Evolutionary conservation across 164 flowering plant species (phyloP).

Genomic region (Echeveria elegans): DNA sequence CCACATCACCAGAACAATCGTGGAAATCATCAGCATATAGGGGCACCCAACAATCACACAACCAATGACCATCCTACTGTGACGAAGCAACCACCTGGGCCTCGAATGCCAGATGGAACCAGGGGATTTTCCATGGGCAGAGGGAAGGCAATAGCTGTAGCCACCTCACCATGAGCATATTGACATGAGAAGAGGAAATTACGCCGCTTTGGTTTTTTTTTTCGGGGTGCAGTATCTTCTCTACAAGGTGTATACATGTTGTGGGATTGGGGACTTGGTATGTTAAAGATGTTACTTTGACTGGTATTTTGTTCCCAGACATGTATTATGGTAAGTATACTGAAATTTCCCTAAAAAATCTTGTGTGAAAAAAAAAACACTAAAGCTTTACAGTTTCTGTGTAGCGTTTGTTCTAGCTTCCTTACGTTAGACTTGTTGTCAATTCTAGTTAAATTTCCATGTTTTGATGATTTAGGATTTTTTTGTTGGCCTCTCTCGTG

Average conservation of each 20-base stretch:
- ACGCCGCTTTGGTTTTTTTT: neutral
- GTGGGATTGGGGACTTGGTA: neutral
- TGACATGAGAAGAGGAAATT: neutral
- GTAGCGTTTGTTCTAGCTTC: no score
- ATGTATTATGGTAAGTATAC: neutral
- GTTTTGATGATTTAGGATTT: no score
- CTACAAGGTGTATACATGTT: constrained; percentile 1
- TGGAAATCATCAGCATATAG: constrained; percentile 36
- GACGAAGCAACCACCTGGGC: constrained; percentile 66
- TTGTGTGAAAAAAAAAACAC: no score
- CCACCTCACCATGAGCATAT: constrained; percentile 10
- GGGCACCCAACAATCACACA: constrained; percentile 23
- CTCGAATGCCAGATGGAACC: constrained; percentile 85
- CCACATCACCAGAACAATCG: constrained; percentile 32
- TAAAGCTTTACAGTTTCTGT: no score
- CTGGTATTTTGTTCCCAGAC: constrained; percentile 1
- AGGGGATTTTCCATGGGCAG: constrained; percentile 67
- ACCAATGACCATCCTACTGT: constrained; percentile 26
- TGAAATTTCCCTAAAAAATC: neutral
- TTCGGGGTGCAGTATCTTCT: neutral
- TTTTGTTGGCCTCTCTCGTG: no score
- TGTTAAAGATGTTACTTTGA: neutral
- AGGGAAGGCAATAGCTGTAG: constrained; percentile 44
- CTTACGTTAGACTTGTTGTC: no score
- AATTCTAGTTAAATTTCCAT: no score